Evolutionary conservation across 2,329 filamentous ascomycete genomes (phyloP).

Genomic region (Arthroderma sp.): DNA sequence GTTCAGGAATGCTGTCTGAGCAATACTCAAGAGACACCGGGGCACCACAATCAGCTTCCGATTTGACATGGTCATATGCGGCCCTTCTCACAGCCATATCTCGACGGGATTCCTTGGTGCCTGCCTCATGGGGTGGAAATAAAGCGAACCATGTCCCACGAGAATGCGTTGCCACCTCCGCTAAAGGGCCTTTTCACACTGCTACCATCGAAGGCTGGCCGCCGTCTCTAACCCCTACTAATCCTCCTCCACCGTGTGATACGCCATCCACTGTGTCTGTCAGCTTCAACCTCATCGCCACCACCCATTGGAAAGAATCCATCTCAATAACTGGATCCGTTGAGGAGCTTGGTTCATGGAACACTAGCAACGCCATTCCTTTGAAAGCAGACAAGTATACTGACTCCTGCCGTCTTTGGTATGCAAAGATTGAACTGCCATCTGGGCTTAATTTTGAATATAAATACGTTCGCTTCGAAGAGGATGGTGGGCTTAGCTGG

Average conservation of each 20-base stretch:
- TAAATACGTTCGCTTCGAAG: conserved; percentile 52
- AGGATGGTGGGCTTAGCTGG: conserved; percentile 46
- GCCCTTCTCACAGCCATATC: conserved; percentile 26
- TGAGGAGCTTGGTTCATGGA: conserved; percentile 50
- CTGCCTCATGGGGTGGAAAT: conserved; percentile 22
- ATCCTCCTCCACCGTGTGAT: conserved; percentile 13
- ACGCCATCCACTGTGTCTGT: conserved; percentile 39
- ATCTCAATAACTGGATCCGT: conserved; percentile 53
- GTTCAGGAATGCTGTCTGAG: conserved; percentile 42
- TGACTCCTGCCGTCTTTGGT: conserved; percentile 48
- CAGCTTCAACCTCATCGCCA: conserved; percentile 47
- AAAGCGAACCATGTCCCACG: conserved; percentile 20
- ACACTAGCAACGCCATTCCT: conserved; percentile 39
- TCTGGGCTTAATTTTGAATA: conserved; percentile 49
- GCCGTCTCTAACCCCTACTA: conserved; percentile 14
- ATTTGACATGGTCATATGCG: conserved; percentile 36
- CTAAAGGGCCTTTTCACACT: conserved; percentile 21
- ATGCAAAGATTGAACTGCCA: conserved; percentile 39
- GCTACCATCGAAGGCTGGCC: conserved; percentile 24
- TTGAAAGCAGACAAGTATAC: conserved; percentile 50
- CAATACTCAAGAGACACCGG: conserved; percentile 28
- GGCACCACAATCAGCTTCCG: conserved; percentile 23
- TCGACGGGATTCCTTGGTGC: conserved; percentile 21
- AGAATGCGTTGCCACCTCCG: conserved; percentile 19
- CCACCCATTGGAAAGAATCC: conserved; percentile 48